A percentile compares a stretch with the other conserved stretches of the same genome.
These are phyloP conservation scores for Marchantia paleacea DNA, from an alignment of 225 moss, liverwort and hornwort species.

Conservation along the genomic window DNA sequence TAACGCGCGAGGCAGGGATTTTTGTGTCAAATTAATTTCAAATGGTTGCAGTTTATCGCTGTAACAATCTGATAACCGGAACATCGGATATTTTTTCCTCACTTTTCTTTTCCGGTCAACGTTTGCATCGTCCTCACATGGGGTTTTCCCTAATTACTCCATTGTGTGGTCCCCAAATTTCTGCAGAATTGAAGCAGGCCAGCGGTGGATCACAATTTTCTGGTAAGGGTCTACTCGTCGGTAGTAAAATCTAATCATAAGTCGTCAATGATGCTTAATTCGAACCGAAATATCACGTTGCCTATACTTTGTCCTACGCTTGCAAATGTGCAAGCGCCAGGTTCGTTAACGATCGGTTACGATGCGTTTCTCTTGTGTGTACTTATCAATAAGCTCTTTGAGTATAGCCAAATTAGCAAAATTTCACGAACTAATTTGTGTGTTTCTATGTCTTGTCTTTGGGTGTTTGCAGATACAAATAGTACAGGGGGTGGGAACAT, in stretches of 20 bases:
- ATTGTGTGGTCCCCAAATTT: not conserved
- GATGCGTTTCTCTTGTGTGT: no score
- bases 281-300: not conserved
- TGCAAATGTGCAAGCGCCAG: no score
- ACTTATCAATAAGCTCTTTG: no score
- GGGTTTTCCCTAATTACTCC: not conserved
- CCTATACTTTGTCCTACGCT: no score
- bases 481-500: slow-evolving; percentile 5
- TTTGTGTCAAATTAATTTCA: no score
- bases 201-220: not conserved
- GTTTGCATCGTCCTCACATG: not conserved
- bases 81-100: not conserved
- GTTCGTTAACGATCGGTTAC: no score
- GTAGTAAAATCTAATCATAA: not conserved
- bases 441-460: not conserved
- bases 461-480: not conserved
- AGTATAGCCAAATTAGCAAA: no score
- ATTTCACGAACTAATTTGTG: not conserved
- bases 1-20: no score
- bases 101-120: not conserved
- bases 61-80: not conserved
- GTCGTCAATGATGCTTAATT: not conserved
- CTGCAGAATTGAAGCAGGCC: not conserved
- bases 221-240: not conserved
- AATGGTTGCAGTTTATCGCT: no score